Conservation (phyloP, 1,284 basidiomycete species). For the Sporisorium graminicola region DNA sequence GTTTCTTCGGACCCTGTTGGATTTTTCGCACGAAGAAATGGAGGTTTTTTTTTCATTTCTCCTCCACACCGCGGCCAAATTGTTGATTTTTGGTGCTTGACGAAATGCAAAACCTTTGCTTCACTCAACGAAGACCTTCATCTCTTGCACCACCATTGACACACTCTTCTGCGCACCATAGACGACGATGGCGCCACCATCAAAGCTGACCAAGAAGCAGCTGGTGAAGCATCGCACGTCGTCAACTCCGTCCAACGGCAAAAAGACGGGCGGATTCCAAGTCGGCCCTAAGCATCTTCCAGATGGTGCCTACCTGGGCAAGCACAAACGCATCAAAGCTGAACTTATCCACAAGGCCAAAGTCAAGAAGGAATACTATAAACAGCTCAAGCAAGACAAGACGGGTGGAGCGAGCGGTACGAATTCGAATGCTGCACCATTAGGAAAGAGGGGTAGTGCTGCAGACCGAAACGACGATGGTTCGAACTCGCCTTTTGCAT, state of each 20-base stretch:
- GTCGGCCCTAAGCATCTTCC: conserved; percentile 66
- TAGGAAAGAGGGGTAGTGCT: conserved; percentile 31
- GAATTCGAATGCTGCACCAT: conserved; percentile 25
- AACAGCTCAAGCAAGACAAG: conserved; percentile 71
- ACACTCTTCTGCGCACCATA: not conserved
- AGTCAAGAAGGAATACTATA: conserved; percentile 73
- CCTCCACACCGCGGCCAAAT: conserved; percentile 11
- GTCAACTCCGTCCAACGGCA: conserved; percentile 22
- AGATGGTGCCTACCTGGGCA: conserved; percentile 66
- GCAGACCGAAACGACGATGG: not conserved
- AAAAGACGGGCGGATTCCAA: conserved; percentile 57
- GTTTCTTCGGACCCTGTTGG: conserved; percentile 1
- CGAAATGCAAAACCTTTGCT: no score
- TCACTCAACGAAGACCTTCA: not conserved
- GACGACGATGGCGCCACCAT: conserved; percentile 21
- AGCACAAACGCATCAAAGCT: conserved; percentile 73
- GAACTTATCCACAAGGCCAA: conserved; percentile 73
- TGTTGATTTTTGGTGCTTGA: not conserved
- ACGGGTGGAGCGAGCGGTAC: conserved; percentile 6
- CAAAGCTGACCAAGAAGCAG: conserved; percentile 52
- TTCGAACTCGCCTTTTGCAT: conserved; percentile 23
- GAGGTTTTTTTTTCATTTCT: not conserved
- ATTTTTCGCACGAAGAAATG: not conserved
- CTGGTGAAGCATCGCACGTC: conserved; percentile 61
- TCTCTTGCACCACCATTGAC: not conserved